These are phyloP conservation scores for Pyrrhoderma noxium DNA, from an alignment of 1,284 basidiomycete genomes.

Conservation along the genomic window DNA sequence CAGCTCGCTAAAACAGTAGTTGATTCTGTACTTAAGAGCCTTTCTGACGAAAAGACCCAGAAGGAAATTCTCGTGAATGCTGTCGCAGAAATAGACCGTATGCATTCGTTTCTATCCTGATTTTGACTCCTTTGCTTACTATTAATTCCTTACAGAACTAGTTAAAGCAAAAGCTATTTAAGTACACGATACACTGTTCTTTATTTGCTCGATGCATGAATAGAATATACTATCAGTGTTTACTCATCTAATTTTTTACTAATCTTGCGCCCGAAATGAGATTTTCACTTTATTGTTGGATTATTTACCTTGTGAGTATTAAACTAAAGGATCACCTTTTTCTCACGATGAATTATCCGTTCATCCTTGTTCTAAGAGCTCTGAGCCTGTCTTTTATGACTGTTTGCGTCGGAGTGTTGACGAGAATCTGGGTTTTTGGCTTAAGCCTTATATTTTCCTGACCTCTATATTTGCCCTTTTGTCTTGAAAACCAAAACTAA, in stretches of 20 bases:
- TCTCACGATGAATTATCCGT: slow-evolving; percentile 18
- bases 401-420: slow-evolving; percentile 15
- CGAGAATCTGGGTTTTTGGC: slow-evolving; percentile 15
- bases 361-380: slow-evolving; percentile 21
- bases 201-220: slow-evolving; percentile 6
- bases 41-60: slow-evolving; percentile 91
- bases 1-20: slow-evolving; percentile 86
- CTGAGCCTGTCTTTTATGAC: slow-evolving; percentile 1
- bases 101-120: slow-evolving; percentile 17
- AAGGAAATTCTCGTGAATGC: slow-evolving; percentile 84
- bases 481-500: too few species aligned
- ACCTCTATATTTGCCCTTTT: background rate
- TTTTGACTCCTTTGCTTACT: background rate
- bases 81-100: slow-evolving; percentile 89
- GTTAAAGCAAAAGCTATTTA: slow-evolving; percentile 67
- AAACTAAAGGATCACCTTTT: too few species aligned
- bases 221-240: slow-evolving; percentile 6
- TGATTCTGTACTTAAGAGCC: slow-evolving; percentile 73
- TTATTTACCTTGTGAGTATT: background rate
- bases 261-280: background rate
- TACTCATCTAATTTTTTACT: too few species aligned
- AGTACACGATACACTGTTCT: slow-evolving; percentile 7
- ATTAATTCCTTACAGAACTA: slow-evolving; percentile 43
- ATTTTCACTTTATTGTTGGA: too few species aligned
- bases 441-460: slow-evolving; percentile 6